Conservation (phyloP, 441 rosid species). For the Breynia disticha region DNA sequence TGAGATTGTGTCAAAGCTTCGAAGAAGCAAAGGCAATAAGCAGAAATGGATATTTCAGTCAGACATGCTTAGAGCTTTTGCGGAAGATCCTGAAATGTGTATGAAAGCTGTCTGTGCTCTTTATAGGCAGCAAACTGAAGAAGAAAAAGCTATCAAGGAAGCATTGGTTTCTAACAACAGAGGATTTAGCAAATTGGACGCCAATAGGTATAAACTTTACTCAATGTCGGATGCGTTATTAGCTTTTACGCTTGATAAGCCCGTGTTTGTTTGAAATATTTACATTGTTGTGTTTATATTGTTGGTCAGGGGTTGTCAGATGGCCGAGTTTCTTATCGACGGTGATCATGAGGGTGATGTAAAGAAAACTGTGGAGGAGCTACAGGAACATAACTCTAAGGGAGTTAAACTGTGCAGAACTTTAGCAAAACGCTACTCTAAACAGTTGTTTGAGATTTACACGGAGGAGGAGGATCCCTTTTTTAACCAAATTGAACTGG, state of each 20-base stretch:
- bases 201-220: slow-evolving; percentile 29
- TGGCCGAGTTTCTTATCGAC: slow-evolving; percentile 41
- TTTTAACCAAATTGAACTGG: slow-evolving; percentile 21
- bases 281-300: not conserved
- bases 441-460: slow-evolving; percentile 61
- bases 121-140: slow-evolving; percentile 57
- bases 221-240: not conserved
- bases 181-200: slow-evolving; percentile 57
- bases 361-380: slow-evolving; percentile 46
- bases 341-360: slow-evolving; percentile 47
- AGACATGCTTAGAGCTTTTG: slow-evolving; percentile 66
- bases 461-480: slow-evolving; percentile 50
- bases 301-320: slow-evolving; percentile 29
- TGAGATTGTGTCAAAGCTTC: slow-evolving; percentile 31
- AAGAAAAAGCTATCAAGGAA: slow-evolving; percentile 35
- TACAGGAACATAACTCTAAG: slow-evolving; percentile 26
- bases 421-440: slow-evolving; percentile 50
- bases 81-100: slow-evolving; percentile 60
- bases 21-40: slow-evolving; percentile 39
- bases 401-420: slow-evolving; percentile 41
- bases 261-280: not conserved
- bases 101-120: slow-evolving; percentile 78
- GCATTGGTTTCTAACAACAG: slow-evolving; percentile 30
- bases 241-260: not conserved
- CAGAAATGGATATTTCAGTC: slow-evolving; percentile 49